These are phyloP conservation scores for Blepharisma japonicum DNA, from an alignment of 73 alveolate genomes.

Conservation along the genomic window DNA sequence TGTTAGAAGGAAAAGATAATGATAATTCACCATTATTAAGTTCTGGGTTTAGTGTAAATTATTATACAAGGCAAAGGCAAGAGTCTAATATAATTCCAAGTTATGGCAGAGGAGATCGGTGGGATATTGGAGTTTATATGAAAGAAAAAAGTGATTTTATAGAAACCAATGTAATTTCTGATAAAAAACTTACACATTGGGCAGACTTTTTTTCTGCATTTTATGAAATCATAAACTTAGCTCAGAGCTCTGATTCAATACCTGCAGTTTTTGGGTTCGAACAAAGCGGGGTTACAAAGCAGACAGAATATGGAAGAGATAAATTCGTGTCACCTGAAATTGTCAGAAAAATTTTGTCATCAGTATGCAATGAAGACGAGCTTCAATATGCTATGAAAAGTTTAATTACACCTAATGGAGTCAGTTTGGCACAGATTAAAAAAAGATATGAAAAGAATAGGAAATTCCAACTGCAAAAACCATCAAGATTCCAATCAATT, in stretches of 20 bases:
- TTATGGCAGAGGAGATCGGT: background rate
- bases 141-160: slow-evolving; percentile 6
- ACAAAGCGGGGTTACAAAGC: background rate
- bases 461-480: background rate
- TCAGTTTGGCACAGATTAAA: background rate
- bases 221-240: background rate
- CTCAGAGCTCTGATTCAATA: background rate
- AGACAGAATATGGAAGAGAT: background rate
- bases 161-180: slow-evolving; percentile 13
- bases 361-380: background rate
- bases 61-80: background rate
- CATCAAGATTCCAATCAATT: background rate
- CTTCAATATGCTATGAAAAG: background rate
- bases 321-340: background rate
- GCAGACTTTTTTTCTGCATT: background rate
- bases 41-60: background rate
- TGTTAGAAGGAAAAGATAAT: background rate
- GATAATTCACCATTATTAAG: background rate
- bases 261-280: background rate
- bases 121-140: slow-evolving; percentile 27
- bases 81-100: slow-evolving; percentile 1
- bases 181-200: background rate
- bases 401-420: background rate
- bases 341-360: background rate
- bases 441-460: background rate